Evolutionary conservation across 345 rosid species (phyloP).

Genomic region (Citrus australasica): DNA sequence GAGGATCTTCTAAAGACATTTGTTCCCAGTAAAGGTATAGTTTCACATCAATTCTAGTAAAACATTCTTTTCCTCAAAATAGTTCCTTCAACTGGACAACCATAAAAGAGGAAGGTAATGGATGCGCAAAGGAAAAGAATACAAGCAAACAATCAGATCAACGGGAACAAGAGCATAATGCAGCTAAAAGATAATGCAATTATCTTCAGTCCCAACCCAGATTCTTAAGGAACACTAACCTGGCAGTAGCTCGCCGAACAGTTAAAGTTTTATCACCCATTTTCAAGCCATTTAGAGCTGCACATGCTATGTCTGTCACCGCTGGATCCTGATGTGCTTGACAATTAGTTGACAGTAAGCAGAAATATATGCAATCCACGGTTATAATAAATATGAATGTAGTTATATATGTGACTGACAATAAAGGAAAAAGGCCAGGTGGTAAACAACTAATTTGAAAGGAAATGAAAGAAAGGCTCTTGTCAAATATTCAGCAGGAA

Average conservation of each 20-base stretch:
- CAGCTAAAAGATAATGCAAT: not conserved
- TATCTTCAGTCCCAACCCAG: not conserved
- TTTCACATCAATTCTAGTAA: not conserved
- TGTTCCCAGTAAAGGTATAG: not conserved
- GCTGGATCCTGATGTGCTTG: conserved; percentile 21
- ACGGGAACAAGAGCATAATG: not conserved
- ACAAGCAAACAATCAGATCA: not conserved
- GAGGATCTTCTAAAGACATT: not conserved
- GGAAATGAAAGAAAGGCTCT: not conserved
- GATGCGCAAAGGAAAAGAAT: not conserved
- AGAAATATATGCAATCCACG: not conserved
- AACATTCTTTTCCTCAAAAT: not conserved
- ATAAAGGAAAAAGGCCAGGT: not conserved
- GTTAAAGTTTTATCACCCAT: conserved; percentile 36
- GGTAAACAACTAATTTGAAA: not conserved
- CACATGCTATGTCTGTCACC: conserved; percentile 34
- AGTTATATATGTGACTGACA: too few species aligned
- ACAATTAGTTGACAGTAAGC: conserved; percentile 4
- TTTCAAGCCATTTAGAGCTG: conserved; percentile 35
- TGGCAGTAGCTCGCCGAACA: conserved; percentile 30
- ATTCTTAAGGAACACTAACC: conserved; percentile 14
- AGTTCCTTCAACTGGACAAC: not conserved
- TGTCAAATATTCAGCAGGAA: not conserved
- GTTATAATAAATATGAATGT: not conserved
- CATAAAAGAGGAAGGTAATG: conserved; percentile 3